Conservation (phyloP, 2,329 filamentous ascomycete species). For the Xylariaceae sp. region DNA sequence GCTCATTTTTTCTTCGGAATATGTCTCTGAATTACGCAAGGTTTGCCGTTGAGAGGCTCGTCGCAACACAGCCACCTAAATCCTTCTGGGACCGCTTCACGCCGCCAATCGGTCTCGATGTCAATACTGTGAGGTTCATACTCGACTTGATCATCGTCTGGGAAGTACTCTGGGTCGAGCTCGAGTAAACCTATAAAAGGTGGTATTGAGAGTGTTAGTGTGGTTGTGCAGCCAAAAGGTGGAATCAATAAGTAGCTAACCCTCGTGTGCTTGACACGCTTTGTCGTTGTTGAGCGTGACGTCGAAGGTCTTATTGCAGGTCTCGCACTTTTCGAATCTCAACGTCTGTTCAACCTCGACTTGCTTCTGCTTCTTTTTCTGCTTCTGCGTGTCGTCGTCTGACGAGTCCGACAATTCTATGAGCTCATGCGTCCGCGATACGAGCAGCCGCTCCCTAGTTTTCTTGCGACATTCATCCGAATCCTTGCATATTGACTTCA, state of each 20-base stretch:
- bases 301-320: constrained; percentile 20
- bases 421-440: constrained; percentile 12
- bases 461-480: constrained; percentile 21
- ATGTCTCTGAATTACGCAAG: constrained; percentile 16
- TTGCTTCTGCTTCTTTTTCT: constrained; percentile 11
- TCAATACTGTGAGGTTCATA: neutral
- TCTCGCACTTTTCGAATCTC: constrained; percentile 20
- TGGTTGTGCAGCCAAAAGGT: neutral
- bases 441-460: constrained; percentile 9
- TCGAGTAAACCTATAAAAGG: constrained; percentile 9
- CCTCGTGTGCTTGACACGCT: constrained; percentile 18
- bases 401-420: constrained; percentile 19
- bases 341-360: neutral
- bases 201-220: neutral
- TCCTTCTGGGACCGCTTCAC: constrained; percentile 15
- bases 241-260: neutral
- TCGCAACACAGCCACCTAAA: constrained; percentile 24
- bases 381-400: constrained; percentile 5
- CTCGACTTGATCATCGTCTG: constrained; percentile 17
- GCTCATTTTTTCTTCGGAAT: constrained; percentile 5
- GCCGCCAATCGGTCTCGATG: constrained; percentile 23
- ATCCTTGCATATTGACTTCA: constrained; percentile 20
- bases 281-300: constrained; percentile 20
- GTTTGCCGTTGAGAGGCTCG: neutral
- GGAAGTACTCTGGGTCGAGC: constrained; percentile 12